Evolutionary conservation across 2,329 filamentous ascomycete species (phyloP).

Genomic region (Fusarium sp.): DNA sequence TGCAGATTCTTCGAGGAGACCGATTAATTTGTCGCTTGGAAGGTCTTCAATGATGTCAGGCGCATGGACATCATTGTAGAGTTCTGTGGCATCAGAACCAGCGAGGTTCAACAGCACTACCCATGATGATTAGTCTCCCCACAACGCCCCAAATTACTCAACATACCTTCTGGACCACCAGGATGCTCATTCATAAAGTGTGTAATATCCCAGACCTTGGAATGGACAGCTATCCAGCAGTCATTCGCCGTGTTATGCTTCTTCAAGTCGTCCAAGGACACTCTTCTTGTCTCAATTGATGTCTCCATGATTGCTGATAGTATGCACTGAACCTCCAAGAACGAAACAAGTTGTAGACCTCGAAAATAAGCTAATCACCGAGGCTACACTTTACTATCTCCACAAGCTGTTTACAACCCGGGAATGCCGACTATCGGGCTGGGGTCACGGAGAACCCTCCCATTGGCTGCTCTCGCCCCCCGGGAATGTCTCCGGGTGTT

Average conservation of each 20-base stretch:
- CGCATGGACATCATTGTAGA: constrained; percentile 60
- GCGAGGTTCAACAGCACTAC: constrained; percentile 59
- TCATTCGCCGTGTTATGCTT: constrained; percentile 57
- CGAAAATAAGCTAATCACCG: constrained; percentile 14
- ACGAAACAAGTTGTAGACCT: background rate
- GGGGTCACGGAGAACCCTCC: constrained; percentile 4
- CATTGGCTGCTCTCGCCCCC: background rate
- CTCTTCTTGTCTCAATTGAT: background rate
- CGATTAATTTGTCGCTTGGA: constrained; percentile 56
- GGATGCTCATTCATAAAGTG: constrained; percentile 62
- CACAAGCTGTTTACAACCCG: background rate
- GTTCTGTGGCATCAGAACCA: constrained; percentile 61
- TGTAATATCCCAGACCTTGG: constrained; percentile 74
- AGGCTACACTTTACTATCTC: background rate
- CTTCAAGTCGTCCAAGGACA: constrained; percentile 50
- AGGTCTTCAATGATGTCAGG: constrained; percentile 52
- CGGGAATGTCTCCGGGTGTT: background rate
- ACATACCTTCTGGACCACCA: constrained; percentile 47
- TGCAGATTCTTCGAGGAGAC: constrained; percentile 51
- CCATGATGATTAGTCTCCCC: background rate
- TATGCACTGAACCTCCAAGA: background rate
- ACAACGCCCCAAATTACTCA: rapidly evolving
- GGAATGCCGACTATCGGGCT: background rate
- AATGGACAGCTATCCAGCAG: constrained; percentile 74
- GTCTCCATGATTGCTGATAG: constrained; percentile 14